Base-by-base conservation (phyloP, 176 grass and related monocot species). In the Leersia perrieri region DNA sequence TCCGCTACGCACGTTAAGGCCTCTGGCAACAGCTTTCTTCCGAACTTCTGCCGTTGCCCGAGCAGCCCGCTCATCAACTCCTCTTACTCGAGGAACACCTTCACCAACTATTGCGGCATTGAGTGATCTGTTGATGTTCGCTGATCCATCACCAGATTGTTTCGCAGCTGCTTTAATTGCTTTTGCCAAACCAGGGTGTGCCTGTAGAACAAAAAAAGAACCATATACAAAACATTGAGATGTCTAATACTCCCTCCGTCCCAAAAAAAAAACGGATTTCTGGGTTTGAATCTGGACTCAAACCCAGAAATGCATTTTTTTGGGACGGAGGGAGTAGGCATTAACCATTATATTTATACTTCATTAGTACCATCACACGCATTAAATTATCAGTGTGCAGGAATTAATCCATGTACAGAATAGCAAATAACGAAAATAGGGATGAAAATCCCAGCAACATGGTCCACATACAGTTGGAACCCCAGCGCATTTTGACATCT, bases 21-120 rank as follows among this genome's bases (percentile, higher is more conserved):
- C 96, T 72, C 89, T 87, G 67, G 96, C 92, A 65, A 57, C 92
- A 76, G 96, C 96, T 73, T 91, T 93, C 74, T 91, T 94, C 36
- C 96, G 92, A 45, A 77, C 83, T 60, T 93, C 96, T 57, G 90
- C 86, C 3, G 90, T 84, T 10, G 92, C 96, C 67, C 85, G 91
- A 66, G 92, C 88, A 64, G 84, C 92, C 38, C 96, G 89, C 68
- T 95, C 96, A 38, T 99, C 96, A 1, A 89, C 58, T 39, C 96
- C 93, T 62, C 90, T 91, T 60, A 85, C 66, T 23, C 92, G 86
- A 60, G 88, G 95, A 60, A 94, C 40, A 33, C 90, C 76, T 72
- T 92, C 89, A 8, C 89, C 82, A 72, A 84, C 72, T 38, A 88
- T 83, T 60, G 91, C 85, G 53, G 89, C 82, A 73, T 85, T 88